phyloP scores from a whole-genome alignment of 192 early-diverging fungal genomes.

The Phlyctochytrium planicorne region DNA sequence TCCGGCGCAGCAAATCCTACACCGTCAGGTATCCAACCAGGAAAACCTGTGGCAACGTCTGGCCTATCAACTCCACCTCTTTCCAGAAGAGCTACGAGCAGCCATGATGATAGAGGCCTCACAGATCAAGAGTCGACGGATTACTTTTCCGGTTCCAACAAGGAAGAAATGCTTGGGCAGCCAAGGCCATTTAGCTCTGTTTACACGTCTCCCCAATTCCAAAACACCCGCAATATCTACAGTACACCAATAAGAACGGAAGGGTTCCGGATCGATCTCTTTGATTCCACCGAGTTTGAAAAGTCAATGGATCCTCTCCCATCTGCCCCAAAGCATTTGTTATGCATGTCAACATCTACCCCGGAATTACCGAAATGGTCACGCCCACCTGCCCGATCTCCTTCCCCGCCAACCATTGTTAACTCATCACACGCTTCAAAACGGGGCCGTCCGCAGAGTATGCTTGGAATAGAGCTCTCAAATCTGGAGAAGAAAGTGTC shows the following conservation, averaged over 20 bases:
- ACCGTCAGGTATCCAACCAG: slow-evolving; percentile 15
- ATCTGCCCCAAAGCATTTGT: slow-evolving; percentile 41
- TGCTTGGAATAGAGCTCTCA: neutral
- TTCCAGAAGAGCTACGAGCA: neutral
- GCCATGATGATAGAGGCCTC: neutral
- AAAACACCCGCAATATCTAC: neutral
- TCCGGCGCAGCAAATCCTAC: slow-evolving; percentile 16
- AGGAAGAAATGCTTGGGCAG: slow-evolving; percentile 13
- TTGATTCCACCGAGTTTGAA: neutral
- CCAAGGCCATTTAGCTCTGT: no score
- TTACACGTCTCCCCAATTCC: no score
- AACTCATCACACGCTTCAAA: neutral
- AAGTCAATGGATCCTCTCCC: slow-evolving; percentile 20
- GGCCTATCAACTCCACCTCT: neutral
- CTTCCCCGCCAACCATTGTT: slow-evolving; percentile 4
- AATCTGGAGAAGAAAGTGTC: slow-evolving; percentile 7
- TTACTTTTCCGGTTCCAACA: neutral
- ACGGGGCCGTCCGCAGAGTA: neutral
- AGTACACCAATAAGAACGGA: neutral
- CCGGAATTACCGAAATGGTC: slow-evolving; percentile 45
- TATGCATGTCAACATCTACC: slow-evolving; percentile 32
- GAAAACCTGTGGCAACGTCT: slow-evolving; percentile 14
- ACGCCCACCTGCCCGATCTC: neutral
- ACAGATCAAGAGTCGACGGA: neutral
- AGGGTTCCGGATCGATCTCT: neutral